Evolutionary conservation across 2,329 filamentous ascomycete species (phyloP).

Genomic region (Neonectria neomacrospora): DNA sequence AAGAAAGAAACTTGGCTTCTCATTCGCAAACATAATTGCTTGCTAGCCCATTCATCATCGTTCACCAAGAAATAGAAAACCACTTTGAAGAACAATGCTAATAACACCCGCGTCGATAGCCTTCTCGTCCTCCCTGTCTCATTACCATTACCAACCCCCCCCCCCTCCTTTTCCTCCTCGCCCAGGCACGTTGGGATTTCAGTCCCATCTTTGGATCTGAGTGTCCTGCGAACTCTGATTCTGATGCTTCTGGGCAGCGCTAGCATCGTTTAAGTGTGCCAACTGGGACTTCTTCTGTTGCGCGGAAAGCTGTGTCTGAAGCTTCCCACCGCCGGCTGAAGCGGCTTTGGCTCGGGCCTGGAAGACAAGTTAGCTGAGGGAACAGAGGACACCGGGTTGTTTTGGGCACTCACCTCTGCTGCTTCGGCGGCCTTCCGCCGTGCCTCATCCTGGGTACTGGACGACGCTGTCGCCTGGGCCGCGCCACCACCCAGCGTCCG

Average conservation of each 20-base stretch:
- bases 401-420: slow-evolving; percentile 76
- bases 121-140: no score
- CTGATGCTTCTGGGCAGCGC: slow-evolving; percentile 67
- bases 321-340: slow-evolving; percentile 71
- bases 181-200: slow-evolving; percentile 5
- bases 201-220: slow-evolving; percentile 51
- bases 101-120: no score
- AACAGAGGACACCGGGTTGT: no score
- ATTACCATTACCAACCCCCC: no score
- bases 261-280: slow-evolving; percentile 75
- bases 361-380: slow-evolving; percentile 16
- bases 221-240: slow-evolving; percentile 25
- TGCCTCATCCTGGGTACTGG: slow-evolving; percentile 64
- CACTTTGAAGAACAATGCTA: no score
- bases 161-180: neutral
- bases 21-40: neutral
- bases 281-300: slow-evolving; percentile 79
- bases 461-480: slow-evolving; percentile 37
- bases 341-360: slow-evolving; percentile 75
- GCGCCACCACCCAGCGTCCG: slow-evolving; percentile 72
- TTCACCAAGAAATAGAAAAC: neutral
- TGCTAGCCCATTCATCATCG: neutral
- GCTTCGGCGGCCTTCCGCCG: slow-evolving; percentile 80
- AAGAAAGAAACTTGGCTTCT: slow-evolving; percentile 12
- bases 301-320: slow-evolving; percentile 75